These are phyloP conservation scores for Trypanosomatidae sp. DNA, from an alignment of 208 protist genomes.

Conservation along the genomic window DNA sequence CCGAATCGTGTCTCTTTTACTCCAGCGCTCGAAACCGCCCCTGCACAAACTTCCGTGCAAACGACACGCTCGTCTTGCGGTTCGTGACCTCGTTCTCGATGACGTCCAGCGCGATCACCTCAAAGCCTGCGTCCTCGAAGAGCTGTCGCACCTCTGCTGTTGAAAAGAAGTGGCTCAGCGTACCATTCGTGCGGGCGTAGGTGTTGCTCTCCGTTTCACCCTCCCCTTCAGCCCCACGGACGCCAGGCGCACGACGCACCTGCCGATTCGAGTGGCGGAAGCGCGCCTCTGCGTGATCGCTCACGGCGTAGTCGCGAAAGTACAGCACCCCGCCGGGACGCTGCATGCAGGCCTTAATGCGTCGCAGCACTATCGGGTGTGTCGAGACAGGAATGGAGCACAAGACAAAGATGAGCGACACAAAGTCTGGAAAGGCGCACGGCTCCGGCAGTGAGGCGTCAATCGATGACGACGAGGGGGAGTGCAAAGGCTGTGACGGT, in stretches of 20 bases:
- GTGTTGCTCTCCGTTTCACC: no score
- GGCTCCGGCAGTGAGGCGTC: no score
- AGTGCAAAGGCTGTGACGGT: no score
- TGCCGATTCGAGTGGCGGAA: no score
- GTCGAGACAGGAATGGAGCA: constrained; percentile 84
- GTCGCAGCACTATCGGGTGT: constrained; percentile 49
- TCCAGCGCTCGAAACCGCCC: constrained; percentile 54
- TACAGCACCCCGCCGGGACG: constrained; percentile 73
- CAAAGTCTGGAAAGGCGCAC: constrained; percentile 81
- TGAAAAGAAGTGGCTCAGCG: constrained; percentile 88
- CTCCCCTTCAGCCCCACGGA: no score
- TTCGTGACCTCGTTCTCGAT: constrained; percentile 80
- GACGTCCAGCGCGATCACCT: constrained; percentile 45
- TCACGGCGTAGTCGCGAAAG: constrained; percentile 87
- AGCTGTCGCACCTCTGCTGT: constrained; percentile 59
- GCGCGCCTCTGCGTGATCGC: constrained; percentile 77
- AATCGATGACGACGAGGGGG: constrained; percentile 21
- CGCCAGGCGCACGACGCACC: no score
- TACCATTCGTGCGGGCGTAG: constrained; percentile 85
- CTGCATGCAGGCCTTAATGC: constrained; percentile 60
- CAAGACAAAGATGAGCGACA: constrained; percentile 94
- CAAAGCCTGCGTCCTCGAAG: constrained; percentile 57
- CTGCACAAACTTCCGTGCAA: constrained; percentile 80
- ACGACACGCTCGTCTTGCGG: constrained; percentile 50
- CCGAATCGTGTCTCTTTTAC: not conserved